Percentiles rank a stretch among this genome's conserved stretches.
These are phyloP conservation scores for Clavispora santaluciae DNA, from an alignment of 805 yeast species.

Conservation along the genomic window DNA sequence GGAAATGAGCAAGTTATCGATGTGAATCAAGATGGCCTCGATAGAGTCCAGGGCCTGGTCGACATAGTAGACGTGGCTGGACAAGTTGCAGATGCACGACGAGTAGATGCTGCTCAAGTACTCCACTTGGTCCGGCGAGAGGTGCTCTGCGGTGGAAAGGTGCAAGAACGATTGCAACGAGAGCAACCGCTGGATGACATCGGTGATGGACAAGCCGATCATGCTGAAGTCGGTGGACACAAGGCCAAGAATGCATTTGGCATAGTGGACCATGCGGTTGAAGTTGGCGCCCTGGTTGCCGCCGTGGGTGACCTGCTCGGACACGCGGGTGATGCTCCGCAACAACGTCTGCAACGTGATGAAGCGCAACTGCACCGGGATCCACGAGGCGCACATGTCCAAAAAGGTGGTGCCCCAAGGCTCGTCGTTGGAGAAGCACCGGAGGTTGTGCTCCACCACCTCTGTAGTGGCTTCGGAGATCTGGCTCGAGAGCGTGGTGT, in stretches of 20 bases:
- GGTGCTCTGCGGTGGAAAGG: slow-evolving; percentile 19
- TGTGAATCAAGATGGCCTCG: slow-evolving; percentile 53
- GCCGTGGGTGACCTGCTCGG: slow-evolving; percentile 15
- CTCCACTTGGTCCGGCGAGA: slow-evolving; percentile 18
- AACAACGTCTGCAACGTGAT: slow-evolving; percentile 47
- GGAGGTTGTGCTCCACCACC: slow-evolving; percentile 39
- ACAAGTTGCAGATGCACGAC: slow-evolving; percentile 61
- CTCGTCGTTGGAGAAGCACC: slow-evolving; percentile 17
- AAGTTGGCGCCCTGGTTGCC: slow-evolving; percentile 4
- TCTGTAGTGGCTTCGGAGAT: slow-evolving; percentile 52
- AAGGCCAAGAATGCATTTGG: slow-evolving; percentile 50
- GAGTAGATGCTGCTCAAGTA: slow-evolving; percentile 43
- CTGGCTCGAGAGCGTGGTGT: slow-evolving; percentile 58
- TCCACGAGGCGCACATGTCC: slow-evolving; percentile 65
- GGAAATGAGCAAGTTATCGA: slow-evolving; percentile 25
- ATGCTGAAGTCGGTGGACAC: slow-evolving; percentile 76
- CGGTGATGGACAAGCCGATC: slow-evolving; percentile 83
- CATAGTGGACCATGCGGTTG: slow-evolving; percentile 33
- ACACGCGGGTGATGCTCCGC: slow-evolving; percentile 21
- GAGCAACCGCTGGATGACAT: slow-evolving; percentile 59
- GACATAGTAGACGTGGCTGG: slow-evolving; percentile 75
- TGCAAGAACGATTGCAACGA: slow-evolving; percentile 41
- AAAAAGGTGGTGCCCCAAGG: slow-evolving; percentile 56
- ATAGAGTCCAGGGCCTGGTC: slow-evolving; percentile 84
- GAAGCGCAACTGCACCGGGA: slow-evolving; percentile 77